Evolutionary conservation across 1,284 basidiomycete species (phyloP).

Genomic region (Vanrija sp.): DNA sequence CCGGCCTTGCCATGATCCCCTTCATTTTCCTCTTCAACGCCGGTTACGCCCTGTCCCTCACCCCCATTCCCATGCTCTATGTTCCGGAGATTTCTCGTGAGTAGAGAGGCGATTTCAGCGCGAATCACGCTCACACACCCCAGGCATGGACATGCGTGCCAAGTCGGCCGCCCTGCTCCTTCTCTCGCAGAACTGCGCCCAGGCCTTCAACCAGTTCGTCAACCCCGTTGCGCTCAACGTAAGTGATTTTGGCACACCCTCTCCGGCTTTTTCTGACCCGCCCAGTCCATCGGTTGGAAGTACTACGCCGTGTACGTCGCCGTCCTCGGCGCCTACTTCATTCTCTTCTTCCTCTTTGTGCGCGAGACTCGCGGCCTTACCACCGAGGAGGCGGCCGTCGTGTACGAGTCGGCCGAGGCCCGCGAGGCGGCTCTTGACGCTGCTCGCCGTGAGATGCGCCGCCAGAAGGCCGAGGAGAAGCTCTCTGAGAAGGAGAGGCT

Average conservation of each 20-base stretch:
- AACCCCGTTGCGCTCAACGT: constrained; percentile 66
- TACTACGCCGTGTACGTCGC: constrained; percentile 56
- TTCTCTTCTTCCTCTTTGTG: constrained; percentile 34
- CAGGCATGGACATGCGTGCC: background rate
- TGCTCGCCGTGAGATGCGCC: background rate
- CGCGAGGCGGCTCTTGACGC: background rate
- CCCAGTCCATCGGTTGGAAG: constrained; percentile 14
- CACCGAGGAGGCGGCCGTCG: constrained; percentile 39
- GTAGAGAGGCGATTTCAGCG: too few relatives aligned
- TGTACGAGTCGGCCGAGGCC: constrained; percentile 20
- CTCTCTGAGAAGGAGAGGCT: too few relatives aligned
- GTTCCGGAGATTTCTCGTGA: constrained; percentile 55
- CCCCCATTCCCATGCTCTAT: constrained; percentile 63
- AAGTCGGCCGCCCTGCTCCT: constrained; percentile 21
- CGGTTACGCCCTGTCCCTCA: constrained; percentile 23
- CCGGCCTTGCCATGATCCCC: constrained; percentile 53
- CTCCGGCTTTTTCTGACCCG: too few relatives aligned
- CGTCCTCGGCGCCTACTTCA: constrained; percentile 35
- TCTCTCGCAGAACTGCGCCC: constrained; percentile 44
- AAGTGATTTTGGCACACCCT: too few relatives aligned
- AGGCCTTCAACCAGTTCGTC: constrained; percentile 75
- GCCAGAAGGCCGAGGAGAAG: too few relatives aligned
- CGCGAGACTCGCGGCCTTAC: constrained; percentile 35
- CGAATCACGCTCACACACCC: too few relatives aligned
- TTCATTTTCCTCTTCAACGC: constrained; percentile 62